Evolutionary conservation across 1,284 basidiomycete species (phyloP).

Genomic region (Ceratorhiza oryzae-sativae): DNA sequence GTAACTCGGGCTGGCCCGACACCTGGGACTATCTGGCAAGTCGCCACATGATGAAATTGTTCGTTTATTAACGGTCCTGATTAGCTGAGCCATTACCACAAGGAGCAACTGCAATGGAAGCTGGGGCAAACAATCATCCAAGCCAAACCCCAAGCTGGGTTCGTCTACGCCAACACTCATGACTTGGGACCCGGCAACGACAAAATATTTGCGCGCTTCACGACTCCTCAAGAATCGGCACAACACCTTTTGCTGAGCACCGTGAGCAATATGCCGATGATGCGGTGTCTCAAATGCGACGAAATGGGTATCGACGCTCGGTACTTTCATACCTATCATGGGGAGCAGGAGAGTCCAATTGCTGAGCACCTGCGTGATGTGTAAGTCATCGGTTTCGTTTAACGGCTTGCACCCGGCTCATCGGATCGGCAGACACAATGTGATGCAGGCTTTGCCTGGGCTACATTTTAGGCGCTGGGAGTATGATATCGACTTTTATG

Average conservation of each 20-base stretch:
- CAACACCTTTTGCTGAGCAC: background rate
- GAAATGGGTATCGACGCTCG: background rate
- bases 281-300: background rate
- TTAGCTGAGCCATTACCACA: background rate
- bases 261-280: background rate
- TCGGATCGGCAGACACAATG: background rate
- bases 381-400: slow-evolving; percentile 7
- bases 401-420: background rate
- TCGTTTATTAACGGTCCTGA: background rate
- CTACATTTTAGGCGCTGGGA: background rate
- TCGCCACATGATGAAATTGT: background rate
- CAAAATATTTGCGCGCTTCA: background rate
- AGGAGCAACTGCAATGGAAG: background rate
- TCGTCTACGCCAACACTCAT: background rate
- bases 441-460: background rate
- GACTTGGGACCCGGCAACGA: background rate
- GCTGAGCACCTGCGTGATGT: slow-evolving; percentile 10
- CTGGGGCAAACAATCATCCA: background rate
- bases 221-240: background rate
- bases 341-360: background rate
- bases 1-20: background rate
- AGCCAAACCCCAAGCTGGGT: background rate
- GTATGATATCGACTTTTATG: background rate
- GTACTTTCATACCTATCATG: background rate
- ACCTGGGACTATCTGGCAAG: slow-evolving; percentile 5